Evolutionary conservation across 1,284 basidiomycete genomes (phyloP), one percentile per base, ranked within the genome.

Genomic region (Tetrapyrgos nigripes): DNA sequence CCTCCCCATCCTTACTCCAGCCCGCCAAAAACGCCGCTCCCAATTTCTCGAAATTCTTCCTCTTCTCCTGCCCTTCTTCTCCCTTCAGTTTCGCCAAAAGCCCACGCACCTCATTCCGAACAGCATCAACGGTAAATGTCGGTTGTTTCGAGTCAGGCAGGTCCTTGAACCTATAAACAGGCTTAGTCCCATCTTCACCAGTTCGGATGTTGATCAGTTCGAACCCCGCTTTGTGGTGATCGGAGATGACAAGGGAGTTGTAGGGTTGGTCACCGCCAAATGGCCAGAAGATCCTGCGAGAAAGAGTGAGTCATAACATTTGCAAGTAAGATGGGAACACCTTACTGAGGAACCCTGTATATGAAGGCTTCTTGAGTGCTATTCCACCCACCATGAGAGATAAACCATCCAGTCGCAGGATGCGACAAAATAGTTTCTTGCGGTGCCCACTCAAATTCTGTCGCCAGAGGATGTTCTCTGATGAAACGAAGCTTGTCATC

Each of bases 361-460:
- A 33, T 29, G 29, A 53, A 63, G 9, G 24, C 57, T 55, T 49
- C 50, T 53, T 45, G 56, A 27, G 24, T 64, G 62, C 21, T 65
- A 55, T 55, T 70, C 65, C 23, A 59, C 58, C 68, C 68, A 17
- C 63, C 61, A 49, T 70, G 68, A 1, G 65, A 66, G 19, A 70
- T 37, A 47, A 68, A 70, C 66, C 66, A 70, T 13, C 66, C 68
- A 3, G 68, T 70, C 8, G 62, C 66, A 21, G 59, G 59, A 47
- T 70, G 68, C 17, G 47, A 60, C 14, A 70, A 50, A n/a, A 70
- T 61, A 24, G 51, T 58, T 27, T 68, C 66, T 55, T 70, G 68
- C 1, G 67, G 68, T 21, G 58, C 54, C 66, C 66, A 70, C 6
- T 49, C 0, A 1, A 64, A 54, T 21, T 56, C 27, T 23, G 66